Conservation (phyloP, 2,329 filamentous ascomycete species). For the Ceratocystis variospora region DNA sequence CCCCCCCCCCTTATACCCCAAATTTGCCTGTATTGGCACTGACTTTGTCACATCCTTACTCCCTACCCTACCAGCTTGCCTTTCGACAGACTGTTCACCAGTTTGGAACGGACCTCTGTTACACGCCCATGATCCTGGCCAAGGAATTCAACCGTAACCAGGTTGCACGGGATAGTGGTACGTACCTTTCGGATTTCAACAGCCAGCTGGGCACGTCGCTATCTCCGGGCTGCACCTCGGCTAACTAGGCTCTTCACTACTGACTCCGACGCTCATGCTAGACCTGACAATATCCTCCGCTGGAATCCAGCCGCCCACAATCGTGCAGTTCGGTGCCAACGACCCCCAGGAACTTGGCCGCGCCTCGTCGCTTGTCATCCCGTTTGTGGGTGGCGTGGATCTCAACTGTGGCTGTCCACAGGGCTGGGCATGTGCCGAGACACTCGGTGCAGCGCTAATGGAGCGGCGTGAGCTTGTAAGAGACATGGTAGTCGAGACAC, state of each 20-base stretch:
- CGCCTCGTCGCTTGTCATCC: conserved; percentile 47
- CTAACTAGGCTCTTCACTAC: background rate
- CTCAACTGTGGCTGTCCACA: conserved; percentile 63
- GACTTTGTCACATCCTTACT: background rate
- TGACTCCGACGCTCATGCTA: conserved; percentile 20
- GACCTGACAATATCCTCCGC: conserved; percentile 48
- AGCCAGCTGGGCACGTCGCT: background rate
- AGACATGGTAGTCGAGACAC: conserved; percentile 48
- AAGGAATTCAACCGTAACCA: conserved; percentile 53
- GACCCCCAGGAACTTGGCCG: conserved; percentile 47
- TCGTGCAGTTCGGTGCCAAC: conserved; percentile 55
- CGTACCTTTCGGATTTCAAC: conserved; percentile 17
- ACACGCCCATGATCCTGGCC: conserved; percentile 59
- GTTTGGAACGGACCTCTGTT: conserved; percentile 52
- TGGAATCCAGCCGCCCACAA: conserved; percentile 41
- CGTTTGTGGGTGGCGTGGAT: conserved; percentile 50
- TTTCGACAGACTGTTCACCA: conserved; percentile 53
- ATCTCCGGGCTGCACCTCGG: background rate
- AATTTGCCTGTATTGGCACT: background rate
- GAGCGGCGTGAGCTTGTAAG: conserved; percentile 49
- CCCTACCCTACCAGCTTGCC: conserved; percentile 38
- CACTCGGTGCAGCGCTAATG: conserved; percentile 57
- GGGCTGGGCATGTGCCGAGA: conserved; percentile 56
- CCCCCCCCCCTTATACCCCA: background rate
- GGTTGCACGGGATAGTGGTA: conserved; percentile 47